Base-by-base conservation (phyloP, 208 protist species). In the Crithidia sp. region DNA sequence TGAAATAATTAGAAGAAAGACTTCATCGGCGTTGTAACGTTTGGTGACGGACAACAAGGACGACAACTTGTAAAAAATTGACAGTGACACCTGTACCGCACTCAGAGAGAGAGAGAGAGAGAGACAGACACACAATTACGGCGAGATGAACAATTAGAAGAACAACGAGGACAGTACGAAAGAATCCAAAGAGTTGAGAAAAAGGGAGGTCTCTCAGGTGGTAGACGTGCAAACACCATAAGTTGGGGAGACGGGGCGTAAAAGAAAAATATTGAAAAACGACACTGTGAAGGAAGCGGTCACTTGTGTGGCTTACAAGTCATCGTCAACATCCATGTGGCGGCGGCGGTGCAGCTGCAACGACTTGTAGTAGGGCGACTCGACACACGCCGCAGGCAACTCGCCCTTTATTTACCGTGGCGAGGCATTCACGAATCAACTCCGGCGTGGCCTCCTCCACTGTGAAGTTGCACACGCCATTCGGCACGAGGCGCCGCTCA, bases 321-420 rank as follows among this genome's bases (percentile, higher is more conserved):
- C 60, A 28, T 13, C 52, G 7, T 74, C 77, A 41, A 19, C 68
- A 47, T 71, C 66, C 37, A 84, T 69, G 44, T 61, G 64, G 10
- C 78, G 74, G 14, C 71, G 76, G 7, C 65, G 45, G 45, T 71
- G 71, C 14, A 73, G 64, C 63, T 50, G 79, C 5, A 87, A 63
- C 4, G 79, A 84, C 36, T 59, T 65, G 76, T 81, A 87, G 66
- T 87, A 87, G 14, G 76, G 71, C 2, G 76, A 82, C 0, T 62
- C 39, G 13, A 45, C 39, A 60, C 83, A 87, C 36, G 62, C 65
- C 3, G 16, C 45, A 7, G 83, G 83, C 9, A 87, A 57, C 60
- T 77, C 39, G 1, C 28, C 49, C 44, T 45, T 45, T 68, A n/a
- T 79, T 68, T 28, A 60, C 63, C 10, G 17, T 54, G 12, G 61